Conservation (phyloP, 495 filamentous ascomycete species). For the Gamarada debralockiae region DNA sequence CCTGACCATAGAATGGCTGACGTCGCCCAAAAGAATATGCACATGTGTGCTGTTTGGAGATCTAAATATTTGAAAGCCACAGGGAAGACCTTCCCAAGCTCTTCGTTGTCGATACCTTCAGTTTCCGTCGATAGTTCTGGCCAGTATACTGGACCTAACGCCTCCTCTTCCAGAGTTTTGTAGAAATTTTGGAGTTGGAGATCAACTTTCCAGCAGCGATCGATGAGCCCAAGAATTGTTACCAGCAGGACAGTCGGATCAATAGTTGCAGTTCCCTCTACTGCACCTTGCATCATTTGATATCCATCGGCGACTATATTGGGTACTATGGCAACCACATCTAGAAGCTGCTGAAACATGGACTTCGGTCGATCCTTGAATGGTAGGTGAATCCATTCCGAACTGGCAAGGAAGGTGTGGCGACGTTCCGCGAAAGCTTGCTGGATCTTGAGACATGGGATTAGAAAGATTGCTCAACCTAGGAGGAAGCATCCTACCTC, state of each 20-base stretch:
- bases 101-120: slow-evolving; percentile 4
- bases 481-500: slow-evolving; percentile 20
- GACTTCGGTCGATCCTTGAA: slow-evolving; percentile 25
- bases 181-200: slow-evolving; percentile 23
- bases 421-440: slow-evolving; percentile 9
- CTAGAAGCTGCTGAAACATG: slow-evolving; percentile 24
- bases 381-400: slow-evolving; percentile 28
- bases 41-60: slow-evolving; percentile 24
- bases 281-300: slow-evolving; percentile 1
- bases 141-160: slow-evolving; percentile 29
- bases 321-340: slow-evolving; percentile 27
- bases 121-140: slow-evolving; percentile 20
- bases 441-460: slow-evolving; percentile 11
- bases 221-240: slow-evolving; percentile 9
- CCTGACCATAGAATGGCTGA: slow-evolving; percentile 24
- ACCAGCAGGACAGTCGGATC: neutral
- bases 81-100: slow-evolving; percentile 25
- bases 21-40: slow-evolving; percentile 34
- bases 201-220: slow-evolving; percentile 28
- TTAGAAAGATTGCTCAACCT: neutral
- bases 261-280: neutral
- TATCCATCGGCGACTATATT: slow-evolving; percentile 22
- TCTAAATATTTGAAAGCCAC: slow-evolving; percentile 29
- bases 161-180: slow-evolving; percentile 18
- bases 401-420: slow-evolving; percentile 26